Evolutionary conservation across 208 protist species (phyloP).

Genomic region (Leptomonas pyrrhocoris): DNA sequence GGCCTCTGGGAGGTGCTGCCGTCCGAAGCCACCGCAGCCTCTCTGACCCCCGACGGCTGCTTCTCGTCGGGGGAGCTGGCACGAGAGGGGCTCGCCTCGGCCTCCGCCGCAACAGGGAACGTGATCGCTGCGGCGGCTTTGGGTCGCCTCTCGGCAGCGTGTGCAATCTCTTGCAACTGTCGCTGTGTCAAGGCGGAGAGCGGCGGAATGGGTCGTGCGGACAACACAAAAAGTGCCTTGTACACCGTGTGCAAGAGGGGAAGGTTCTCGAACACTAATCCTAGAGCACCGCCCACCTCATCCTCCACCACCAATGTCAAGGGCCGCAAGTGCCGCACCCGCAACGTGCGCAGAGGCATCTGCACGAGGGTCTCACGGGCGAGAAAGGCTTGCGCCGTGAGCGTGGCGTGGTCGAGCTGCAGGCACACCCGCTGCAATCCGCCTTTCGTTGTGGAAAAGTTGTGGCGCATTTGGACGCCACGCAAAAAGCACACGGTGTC

Average conservation of each 20-base stretch:
- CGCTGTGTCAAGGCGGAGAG: slow-evolving; percentile 16
- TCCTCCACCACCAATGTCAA: slow-evolving; percentile 26
- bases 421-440: slow-evolving; percentile 28
- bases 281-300: slow-evolving; percentile 19
- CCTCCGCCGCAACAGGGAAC: background rate
- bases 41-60: background rate
- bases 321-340: slow-evolving; percentile 23
- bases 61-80: background rate
- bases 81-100: background rate
- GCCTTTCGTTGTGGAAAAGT: background rate
- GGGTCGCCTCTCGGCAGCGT: background rate
- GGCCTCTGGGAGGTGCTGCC: background rate
- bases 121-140: background rate
- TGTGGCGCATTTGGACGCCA: slow-evolving; percentile 31
- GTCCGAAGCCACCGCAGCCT: background rate
- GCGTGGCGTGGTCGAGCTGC: slow-evolving; percentile 23
- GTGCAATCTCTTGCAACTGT: slow-evolving; percentile 10
- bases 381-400: slow-evolving; percentile 28
- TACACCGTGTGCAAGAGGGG: slow-evolving; percentile 28
- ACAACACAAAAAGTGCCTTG: slow-evolving; percentile 39
- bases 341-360: slow-evolving; percentile 23
- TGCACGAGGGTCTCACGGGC: slow-evolving; percentile 24
- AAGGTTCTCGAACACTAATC: slow-evolving; percentile 17
- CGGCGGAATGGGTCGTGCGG: slow-evolving; percentile 11
- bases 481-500: slow-evolving; percentile 21